Percentiles rank a stretch among this genome's conserved stretches.
phyloP scores from a whole-genome alignment of 768 basidiomycete species.

The Naganishia vaughanmartiniae region DNA sequence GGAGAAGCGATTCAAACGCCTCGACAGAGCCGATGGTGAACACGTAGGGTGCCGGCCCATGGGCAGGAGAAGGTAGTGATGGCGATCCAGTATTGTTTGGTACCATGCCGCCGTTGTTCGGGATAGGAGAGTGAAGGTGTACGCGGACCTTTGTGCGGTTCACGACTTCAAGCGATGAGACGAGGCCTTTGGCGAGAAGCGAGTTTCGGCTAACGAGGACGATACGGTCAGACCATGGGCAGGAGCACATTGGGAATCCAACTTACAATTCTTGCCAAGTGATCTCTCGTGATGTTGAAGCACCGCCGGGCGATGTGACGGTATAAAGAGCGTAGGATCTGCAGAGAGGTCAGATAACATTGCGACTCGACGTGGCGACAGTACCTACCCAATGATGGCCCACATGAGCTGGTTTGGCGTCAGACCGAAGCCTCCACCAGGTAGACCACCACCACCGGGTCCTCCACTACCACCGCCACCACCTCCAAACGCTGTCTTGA shows the following conservation, averaged over 20 bases:
- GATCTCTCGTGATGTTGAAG: constrained; percentile 67
- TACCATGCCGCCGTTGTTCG: constrained; percentile 28
- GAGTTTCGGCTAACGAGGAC: constrained; percentile 64
- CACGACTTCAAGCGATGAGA: constrained; percentile 87
- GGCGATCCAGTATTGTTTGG: constrained; percentile 33
- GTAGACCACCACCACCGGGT: constrained; percentile 37
- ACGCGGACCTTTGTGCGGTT: constrained; percentile 88
- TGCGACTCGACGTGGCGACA: neutral
- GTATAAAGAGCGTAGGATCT: constrained; percentile 47
- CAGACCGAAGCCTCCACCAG: constrained; percentile 41
- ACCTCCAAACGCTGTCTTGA: constrained; percentile 41
- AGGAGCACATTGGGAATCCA: neutral
- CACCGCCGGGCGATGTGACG: constrained; percentile 42
- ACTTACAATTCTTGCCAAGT: constrained; percentile 94
- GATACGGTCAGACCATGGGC: neutral
- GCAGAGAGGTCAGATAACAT: neutral
- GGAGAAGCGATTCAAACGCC: constrained; percentile 90
- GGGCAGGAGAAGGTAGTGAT: constrained; percentile 44
- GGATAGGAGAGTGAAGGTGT: constrained; percentile 73
- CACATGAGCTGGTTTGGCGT: constrained; percentile 48
- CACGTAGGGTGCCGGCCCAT: constrained; percentile 60
- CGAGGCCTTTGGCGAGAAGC: constrained; percentile 92
- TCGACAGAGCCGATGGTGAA: constrained; percentile 98
- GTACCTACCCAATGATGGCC: constrained; percentile 39
- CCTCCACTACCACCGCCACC: constrained; percentile 41